Evolutionary conservation across 2,329 filamentous ascomycete species (phyloP).

Genomic region (Coniosporium tulheliwenetii): DNA sequence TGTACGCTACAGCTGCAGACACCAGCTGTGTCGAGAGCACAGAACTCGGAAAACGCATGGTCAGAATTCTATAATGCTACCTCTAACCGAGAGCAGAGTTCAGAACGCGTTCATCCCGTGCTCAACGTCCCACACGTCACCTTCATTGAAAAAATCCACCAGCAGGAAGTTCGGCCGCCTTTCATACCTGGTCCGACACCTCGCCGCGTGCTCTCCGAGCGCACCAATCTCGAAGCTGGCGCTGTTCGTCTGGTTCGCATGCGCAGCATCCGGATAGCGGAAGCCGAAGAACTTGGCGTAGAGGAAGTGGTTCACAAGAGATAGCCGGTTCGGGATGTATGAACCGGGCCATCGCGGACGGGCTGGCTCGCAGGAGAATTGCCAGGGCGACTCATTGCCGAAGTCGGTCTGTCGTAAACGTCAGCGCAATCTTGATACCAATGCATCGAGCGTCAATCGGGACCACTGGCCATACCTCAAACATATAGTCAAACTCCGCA

Average conservation of each 20-base stretch:
- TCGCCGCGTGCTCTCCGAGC: conserved; percentile 29
- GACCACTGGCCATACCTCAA: conserved; percentile 34
- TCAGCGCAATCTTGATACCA: no score
- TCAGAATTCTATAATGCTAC: background rate
- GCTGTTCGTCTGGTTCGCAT: conserved; percentile 50
- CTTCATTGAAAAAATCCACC: conserved; percentile 60
- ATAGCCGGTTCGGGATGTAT: conserved; percentile 42
- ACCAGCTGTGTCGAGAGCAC: background rate
- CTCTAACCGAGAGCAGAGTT: background rate
- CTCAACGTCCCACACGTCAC: conserved; percentile 1
- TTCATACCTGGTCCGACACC: conserved; percentile 44
- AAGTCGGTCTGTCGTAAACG: background rate
- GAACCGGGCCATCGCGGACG: conserved; percentile 9
- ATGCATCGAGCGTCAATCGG: background rate
- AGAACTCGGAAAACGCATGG: background rate
- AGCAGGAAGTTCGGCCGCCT: conserved; percentile 55
- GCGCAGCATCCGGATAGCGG: conserved; percentile 39
- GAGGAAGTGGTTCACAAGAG: conserved; percentile 69
- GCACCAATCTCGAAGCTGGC: conserved; percentile 39
- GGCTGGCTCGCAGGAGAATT: conserved; percentile 38
- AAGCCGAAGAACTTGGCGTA: conserved; percentile 39
- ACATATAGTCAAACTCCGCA: conserved; percentile 49
- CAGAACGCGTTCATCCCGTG: conserved; percentile 1
- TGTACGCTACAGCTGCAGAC: background rate
- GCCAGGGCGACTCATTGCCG: conserved; percentile 33